These are phyloP conservation scores for Colletotrichum phormii DNA, from an alignment of 2,329 filamentous ascomycete genomes.

Conservation along the genomic window DNA sequence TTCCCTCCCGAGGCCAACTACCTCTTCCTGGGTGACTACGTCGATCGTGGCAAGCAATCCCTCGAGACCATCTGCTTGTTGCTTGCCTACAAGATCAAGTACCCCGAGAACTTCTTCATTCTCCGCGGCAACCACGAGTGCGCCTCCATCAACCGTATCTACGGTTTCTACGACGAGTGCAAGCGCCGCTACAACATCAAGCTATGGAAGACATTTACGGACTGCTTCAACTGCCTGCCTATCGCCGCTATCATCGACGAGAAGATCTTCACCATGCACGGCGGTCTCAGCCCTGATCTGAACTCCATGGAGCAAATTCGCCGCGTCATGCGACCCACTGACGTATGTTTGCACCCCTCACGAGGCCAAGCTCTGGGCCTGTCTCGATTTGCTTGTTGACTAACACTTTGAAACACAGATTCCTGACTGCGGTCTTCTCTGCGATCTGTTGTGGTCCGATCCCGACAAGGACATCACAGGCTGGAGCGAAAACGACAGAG, in stretches of 20 bases:
- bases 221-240: conserved; percentile 99
- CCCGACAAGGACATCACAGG: conserved; percentile 99
- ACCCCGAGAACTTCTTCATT: conserved; percentile 99
- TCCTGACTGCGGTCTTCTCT: conserved; percentile 95
- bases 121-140: conserved; percentile 99
- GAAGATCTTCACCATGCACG: conserved; percentile 99
- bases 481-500: conserved; percentile 98
- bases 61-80: conserved; percentile 98
- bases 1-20: conserved; percentile 99
- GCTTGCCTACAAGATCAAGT: conserved; percentile 99
- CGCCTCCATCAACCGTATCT: conserved; percentile 98
- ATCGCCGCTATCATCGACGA: conserved; percentile 99
- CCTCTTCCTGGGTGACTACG: conserved; percentile 98
- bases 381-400: background rate
- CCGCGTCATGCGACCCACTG: conserved; percentile 97
- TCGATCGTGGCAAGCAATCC: conserved; percentile 98
- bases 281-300: conserved; percentile 93
- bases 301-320: conserved; percentile 99
- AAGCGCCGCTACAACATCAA: conserved; percentile 99
- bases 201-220: conserved; percentile 99
- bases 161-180: conserved; percentile 99
- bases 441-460: conserved; percentile 98
- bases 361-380: conserved; percentile 16
- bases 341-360: conserved; percentile 73
- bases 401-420: conserved; percentile 70